Base-by-base conservation (phyloP, 192 early-diverging fungal genomes). In the Lunasporangiospora selenospora region DNA sequence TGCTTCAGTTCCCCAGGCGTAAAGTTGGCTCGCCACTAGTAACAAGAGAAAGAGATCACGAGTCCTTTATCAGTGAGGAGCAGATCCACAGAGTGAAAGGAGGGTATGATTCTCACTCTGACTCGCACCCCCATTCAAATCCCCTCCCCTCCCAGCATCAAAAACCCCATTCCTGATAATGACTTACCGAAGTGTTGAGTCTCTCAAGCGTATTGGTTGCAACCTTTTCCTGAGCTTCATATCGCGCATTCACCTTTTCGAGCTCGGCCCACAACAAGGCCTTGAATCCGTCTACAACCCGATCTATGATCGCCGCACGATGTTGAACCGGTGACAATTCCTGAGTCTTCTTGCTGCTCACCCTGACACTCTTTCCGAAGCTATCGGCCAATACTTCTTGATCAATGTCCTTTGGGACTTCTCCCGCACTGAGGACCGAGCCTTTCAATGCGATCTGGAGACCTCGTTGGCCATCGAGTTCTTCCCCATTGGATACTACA, bases 171-270 rank as follows among this genome's bases (percentile, higher is more conserved):
- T 44, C 47, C 9, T 52, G 10, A 7, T 12, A 31, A 16, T 2
- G 19, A 58, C 70, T 48, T 62, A 79, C 77, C 30, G 53, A 69
- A 0, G 76, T 59, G 31, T 65, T 71, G 0, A 75, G 42, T 13
- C 77, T 60, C 24, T 86, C 80, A 31, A 79, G 42, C 30, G 57
- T 60, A 6, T 46, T 44, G 6, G 51, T 24, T 1, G 75, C 65
- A 36, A 75, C 62, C 7, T 67, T 55, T 49, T 77, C 76, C 26
- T 71, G 62, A 9, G 56, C 67, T 24, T 77, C 70, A 38, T 81
- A 86, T 23, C 77, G 79, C 12, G 54, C 62, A 65, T 83, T 76
- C 40, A 86, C 82, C 45, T 86, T 86, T 55, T 75, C 75, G 27
- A 80, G 52, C 47, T 86, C 82, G 36, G 62, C 62, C 61, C 77